Evolutionary conservation across 331 rosid species (phyloP).

Genomic region (Phaseolus coccineus): DNA sequence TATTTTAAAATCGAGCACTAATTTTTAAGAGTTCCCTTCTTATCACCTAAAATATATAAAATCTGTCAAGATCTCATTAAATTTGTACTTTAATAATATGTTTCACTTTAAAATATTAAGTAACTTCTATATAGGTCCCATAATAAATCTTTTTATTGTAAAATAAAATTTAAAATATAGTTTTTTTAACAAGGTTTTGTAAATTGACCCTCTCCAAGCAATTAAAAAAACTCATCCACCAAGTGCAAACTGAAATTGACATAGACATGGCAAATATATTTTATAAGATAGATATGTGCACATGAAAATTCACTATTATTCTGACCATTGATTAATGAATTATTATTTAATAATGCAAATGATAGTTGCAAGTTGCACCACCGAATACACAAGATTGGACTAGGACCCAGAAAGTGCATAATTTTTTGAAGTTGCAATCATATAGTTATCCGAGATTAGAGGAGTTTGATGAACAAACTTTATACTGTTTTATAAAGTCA

Average conservation of each 20-base stretch:
- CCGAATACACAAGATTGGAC: background rate
- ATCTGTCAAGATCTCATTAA: no score
- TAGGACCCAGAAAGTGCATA: background rate
- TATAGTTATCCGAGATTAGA: slow-evolving; percentile 8
- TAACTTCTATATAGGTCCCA: no score
- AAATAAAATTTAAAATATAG: no score
- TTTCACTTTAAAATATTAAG: no score
- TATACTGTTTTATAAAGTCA: background rate
- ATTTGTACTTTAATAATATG: no score
- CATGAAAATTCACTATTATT: background rate
- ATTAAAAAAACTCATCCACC: no score
- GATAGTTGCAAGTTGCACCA: background rate
- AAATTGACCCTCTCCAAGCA: no score
- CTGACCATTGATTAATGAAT: background rate
- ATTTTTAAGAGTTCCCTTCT: no score
- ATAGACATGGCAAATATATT: background rate
- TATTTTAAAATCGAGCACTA: no score
- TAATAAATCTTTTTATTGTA: no score
- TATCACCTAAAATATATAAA: no score
- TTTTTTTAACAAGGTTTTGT: no score
- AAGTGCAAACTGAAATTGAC: background rate
- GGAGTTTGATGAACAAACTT: slow-evolving; percentile 11
- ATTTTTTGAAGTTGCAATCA: background rate
- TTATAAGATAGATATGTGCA: background rate
- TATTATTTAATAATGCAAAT: slow-evolving; percentile 4